These are phyloP conservation scores for Histomonas meleagridis DNA, from an alignment of 208 protist genomes.

Conservation along the genomic window DNA sequence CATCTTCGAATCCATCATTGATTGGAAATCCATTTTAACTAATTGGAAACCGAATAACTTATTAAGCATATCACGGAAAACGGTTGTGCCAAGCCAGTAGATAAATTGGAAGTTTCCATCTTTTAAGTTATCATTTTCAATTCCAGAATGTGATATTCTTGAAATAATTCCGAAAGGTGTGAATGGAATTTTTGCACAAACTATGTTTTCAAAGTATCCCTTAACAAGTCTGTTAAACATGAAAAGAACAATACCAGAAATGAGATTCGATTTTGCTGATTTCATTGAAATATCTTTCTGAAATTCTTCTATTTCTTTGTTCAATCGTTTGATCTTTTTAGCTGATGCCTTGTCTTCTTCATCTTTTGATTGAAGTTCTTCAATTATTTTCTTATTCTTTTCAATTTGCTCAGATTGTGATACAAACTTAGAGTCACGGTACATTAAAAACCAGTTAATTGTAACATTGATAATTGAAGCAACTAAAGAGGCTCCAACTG, in stretches of 20 bases:
- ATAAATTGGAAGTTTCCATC: not conserved
- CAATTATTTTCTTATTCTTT: not conserved
- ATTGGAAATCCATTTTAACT: not conserved
- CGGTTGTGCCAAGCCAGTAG: not conserved
- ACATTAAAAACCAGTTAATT: not conserved
- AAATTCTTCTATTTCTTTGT: not conserved
- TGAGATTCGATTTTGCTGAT: not conserved
- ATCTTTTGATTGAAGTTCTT: not conserved
- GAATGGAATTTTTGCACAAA: not conserved
- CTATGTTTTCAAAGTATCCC: not conserved
- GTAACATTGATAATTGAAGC: not conserved
- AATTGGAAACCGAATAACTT: not conserved
- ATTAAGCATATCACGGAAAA: not conserved
- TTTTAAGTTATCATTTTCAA: not conserved
- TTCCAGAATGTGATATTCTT: not conserved
- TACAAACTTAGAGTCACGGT: not conserved
- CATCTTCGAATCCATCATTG: not conserved
- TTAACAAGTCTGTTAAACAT: not conserved
- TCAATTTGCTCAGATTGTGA: not conserved
- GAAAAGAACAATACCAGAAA: not conserved
- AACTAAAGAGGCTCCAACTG: too few relatives aligned
- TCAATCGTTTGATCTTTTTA: not conserved
- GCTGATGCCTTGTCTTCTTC: not conserved
- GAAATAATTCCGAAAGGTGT: not conserved
- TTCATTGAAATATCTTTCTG: not conserved